These are phyloP conservation scores for Moniliella sp. DNA, from an alignment of 1,284 basidiomycete species.

Conservation along the genomic window DNA sequence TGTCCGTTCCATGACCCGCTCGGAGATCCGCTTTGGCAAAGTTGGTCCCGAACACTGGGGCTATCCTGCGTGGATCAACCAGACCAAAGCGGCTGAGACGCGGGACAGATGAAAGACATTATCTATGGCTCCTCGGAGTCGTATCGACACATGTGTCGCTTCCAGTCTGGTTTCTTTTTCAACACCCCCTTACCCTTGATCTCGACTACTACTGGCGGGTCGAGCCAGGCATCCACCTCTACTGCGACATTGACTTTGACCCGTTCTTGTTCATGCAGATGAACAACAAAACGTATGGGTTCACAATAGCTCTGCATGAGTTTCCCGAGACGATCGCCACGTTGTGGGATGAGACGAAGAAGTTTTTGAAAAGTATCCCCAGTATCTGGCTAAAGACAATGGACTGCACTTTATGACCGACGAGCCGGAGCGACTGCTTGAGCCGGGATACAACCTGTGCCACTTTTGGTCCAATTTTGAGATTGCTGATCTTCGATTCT, in stretches of 20 bases:
- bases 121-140: constrained; percentile 57
- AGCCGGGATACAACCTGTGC: constrained; percentile 44
- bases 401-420: constrained; percentile 55
- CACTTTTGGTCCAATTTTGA: constrained; percentile 51
- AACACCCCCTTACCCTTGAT: constrained; percentile 39
- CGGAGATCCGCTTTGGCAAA: constrained; percentile 45
- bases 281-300: constrained; percentile 49
- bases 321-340: constrained; percentile 57
- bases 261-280: constrained; percentile 79
- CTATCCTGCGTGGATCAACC: constrained; percentile 49
- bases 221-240: constrained; percentile 53
- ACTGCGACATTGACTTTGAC: constrained; percentile 55
- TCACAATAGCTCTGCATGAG: constrained; percentile 56
- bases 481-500: constrained; percentile 47
- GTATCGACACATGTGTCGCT: constrained; percentile 48
- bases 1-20: constrained; percentile 21
- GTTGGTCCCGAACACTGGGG: constrained; percentile 64
- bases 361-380: constrained; percentile 50
- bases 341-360: constrained; percentile 50
- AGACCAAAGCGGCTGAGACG: constrained; percentile 45
- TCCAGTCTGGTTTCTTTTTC: constrained; percentile 65
- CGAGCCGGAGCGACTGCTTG: constrained; percentile 47
- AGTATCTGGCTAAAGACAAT: constrained; percentile 51
- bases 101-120: constrained; percentile 52
- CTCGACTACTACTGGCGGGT: constrained; percentile 87